Percentiles rank a stretch among this genome's conserved stretches.
Conservation (phyloP, 805 yeast species). For the Wickerhamomyces rabaulensis region DNA sequence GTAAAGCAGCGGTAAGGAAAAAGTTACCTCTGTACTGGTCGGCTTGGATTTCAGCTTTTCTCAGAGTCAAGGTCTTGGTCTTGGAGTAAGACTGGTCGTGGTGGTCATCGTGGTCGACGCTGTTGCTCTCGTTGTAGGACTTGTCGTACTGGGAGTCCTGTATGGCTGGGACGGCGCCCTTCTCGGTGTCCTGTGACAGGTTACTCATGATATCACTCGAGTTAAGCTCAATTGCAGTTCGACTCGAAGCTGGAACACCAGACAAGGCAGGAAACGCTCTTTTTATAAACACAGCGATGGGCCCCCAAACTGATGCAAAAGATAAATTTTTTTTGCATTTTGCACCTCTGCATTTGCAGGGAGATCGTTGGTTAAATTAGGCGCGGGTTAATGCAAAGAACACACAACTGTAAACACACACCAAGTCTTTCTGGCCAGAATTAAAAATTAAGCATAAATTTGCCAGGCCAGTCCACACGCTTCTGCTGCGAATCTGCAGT, state of each 20-base stretch:
- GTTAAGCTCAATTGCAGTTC: neutral
- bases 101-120: neutral
- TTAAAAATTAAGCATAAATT: too few relatives aligned
- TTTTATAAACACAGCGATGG: neutral
- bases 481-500: too few relatives aligned
- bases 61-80: conserved; percentile 38
- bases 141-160: neutral
- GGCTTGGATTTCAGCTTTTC: conserved; percentile 45
- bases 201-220: neutral
- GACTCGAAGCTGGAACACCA: too few relatives aligned
- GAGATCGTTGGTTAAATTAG: too few relatives aligned
- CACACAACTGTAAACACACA: neutral
- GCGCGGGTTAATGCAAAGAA: too few relatives aligned
- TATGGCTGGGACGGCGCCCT: neutral
- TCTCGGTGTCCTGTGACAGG: neutral
- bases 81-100: neutral
- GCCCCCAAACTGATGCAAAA: neutral
- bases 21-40: conserved; percentile 34
- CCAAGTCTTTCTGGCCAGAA: too few relatives aligned
- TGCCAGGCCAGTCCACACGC: too few relatives aligned
- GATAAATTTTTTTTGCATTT: neutral
- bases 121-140: neutral
- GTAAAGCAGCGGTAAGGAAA: conserved; percentile 30
- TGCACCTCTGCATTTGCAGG: neutral
- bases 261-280: neutral